These are phyloP conservation scores for Salvia sclarea DNA, from an alignment of 305 asterid genomes.

Conservation along the genomic window DNA sequence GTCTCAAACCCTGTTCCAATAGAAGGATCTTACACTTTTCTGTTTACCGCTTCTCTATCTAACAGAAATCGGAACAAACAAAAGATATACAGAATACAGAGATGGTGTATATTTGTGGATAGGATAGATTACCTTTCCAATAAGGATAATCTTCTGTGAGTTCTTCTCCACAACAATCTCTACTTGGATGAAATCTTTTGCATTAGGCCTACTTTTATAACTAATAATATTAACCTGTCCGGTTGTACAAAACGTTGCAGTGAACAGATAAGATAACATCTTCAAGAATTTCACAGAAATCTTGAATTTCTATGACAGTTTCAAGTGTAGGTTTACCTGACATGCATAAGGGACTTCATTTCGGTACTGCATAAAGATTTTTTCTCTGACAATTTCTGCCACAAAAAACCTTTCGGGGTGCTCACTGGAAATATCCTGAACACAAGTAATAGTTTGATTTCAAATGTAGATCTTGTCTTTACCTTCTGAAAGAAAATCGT, in stretches of 20 bases:
- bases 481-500: not conserved
- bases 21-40: not conserved
- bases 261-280: slow-evolving; percentile 6
- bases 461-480: slow-evolving; percentile 1
- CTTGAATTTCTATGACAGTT: slow-evolving; percentile 20
- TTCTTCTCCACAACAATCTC: slow-evolving; percentile 92
- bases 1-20: not conserved
- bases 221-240: slow-evolving; percentile 82
- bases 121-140: slow-evolving; percentile 65
- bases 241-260: slow-evolving; percentile 21
- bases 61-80: slow-evolving; percentile 1
- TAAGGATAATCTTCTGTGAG: slow-evolving; percentile 89
- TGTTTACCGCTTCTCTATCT: slow-evolving; percentile 1
- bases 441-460: slow-evolving; percentile 22
- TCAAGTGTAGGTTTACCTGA: slow-evolving; percentile 56
- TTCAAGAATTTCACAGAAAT: slow-evolving; percentile 1
- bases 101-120: not conserved
- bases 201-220: slow-evolving; percentile 80
- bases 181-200: slow-evolving; percentile 93
- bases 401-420: slow-evolving; percentile 97
- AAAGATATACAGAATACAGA: not conserved
- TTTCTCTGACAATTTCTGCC: slow-evolving; percentile 90
- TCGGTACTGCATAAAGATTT: slow-evolving; percentile 88
- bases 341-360: slow-evolving; percentile 96
- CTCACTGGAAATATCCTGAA: slow-evolving; percentile 93